Conservation (phyloP, 129 eudicot species). For the Lactuca sativa region DNA sequence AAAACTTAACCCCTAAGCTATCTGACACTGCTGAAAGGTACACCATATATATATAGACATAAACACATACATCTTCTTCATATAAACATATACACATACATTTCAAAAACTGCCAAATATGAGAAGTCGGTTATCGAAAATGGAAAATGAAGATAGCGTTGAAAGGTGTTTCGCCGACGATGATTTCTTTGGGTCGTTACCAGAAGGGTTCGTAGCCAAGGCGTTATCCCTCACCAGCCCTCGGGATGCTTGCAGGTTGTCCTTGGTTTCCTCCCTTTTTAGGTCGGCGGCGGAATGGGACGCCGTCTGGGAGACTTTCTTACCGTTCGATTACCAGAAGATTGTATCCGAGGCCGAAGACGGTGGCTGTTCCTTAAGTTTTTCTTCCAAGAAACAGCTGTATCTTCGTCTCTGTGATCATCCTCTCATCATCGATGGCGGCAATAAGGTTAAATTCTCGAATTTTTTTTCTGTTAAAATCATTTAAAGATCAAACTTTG, state of each 20-base stretch:
- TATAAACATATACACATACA: not conserved
- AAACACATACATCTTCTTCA: not conserved
- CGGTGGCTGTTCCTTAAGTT: not conserved
- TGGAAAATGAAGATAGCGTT: not conserved
- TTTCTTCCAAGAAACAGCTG: constrained; percentile 45
- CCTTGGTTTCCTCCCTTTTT: constrained; percentile 44
- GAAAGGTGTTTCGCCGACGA: not conserved
- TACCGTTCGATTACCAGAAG: constrained; percentile 49
- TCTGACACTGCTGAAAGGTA: not conserved
- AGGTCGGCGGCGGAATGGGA: constrained; percentile 72
- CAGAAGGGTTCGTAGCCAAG: constrained; percentile 60
- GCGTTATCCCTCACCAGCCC: constrained; percentile 56
- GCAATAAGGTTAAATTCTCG: constrained; percentile 37
- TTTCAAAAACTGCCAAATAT: not conserved
- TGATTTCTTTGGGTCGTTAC: constrained; percentile 39
- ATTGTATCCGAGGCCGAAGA: constrained; percentile 26
- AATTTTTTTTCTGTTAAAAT: not conserved
- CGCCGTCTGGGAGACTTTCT: constrained; percentile 66
- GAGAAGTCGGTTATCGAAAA: constrained; percentile 6
- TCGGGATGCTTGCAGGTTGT: constrained; percentile 50
- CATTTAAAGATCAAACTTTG: not conserved
- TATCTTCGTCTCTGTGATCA: constrained; percentile 47
- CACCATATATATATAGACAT: not conserved
- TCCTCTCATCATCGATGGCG: constrained; percentile 60
- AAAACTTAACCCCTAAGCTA: constrained; percentile 46